Conservation (phyloP, 805 yeast genomes). For the Saccharomycodes ludwigii region DNA sequence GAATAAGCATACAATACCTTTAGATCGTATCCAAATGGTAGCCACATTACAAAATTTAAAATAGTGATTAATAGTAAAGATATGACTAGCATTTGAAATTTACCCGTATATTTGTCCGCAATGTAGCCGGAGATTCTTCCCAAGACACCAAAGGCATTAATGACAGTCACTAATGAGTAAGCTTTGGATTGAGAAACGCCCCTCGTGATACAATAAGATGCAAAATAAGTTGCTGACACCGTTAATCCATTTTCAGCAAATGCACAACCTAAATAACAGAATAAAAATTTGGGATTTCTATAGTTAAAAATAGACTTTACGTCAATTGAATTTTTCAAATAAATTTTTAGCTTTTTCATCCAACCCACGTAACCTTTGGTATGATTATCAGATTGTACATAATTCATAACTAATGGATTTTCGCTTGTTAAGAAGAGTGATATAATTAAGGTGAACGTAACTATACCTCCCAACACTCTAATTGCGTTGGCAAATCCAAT, state of each 20-base stretch:
- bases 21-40: constrained; percentile 42
- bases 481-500: constrained; percentile 31
- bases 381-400: neutral
- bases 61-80: constrained; percentile 36
- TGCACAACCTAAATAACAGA: constrained; percentile 28
- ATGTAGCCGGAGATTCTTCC: constrained; percentile 48
- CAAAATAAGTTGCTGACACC: constrained; percentile 31
- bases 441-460: neutral
- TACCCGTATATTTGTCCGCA: constrained; percentile 42
- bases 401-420: neutral
- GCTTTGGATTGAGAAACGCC: constrained; percentile 28
- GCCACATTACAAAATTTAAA: constrained; percentile 45
- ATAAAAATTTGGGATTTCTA: constrained; percentile 31
- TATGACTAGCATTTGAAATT: constrained; percentile 41
- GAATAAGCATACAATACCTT: constrained; percentile 39
- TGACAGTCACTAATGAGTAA: constrained; percentile 31
- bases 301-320: constrained; percentile 26
- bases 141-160: constrained; percentile 31
- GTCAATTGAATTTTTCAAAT: constrained; percentile 17
- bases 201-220: constrained; percentile 35
- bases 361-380: constrained; percentile 7
- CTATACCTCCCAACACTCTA: constrained; percentile 7
- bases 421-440: neutral
- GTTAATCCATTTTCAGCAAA: constrained; percentile 32
- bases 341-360: constrained; percentile 10